phyloP scores from a whole-genome alignment of 2,329 filamentous ascomycete genomes.

The Akanthomyces uredinophilus region DNA sequence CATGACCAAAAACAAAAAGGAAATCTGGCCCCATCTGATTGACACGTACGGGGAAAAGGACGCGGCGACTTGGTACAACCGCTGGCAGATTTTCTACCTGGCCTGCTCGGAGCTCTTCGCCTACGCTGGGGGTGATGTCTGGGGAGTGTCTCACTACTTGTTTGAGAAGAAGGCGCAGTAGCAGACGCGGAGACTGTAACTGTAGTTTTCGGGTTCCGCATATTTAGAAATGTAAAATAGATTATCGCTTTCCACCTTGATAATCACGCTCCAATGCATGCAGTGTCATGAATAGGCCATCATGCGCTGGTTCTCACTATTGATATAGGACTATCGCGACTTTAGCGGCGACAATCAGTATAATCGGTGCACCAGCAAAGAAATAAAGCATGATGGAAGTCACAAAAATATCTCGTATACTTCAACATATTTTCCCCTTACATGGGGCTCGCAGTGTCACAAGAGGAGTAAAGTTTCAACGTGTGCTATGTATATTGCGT shows the following conservation, averaged over 20 bases:
- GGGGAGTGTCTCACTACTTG: constrained; percentile 63
- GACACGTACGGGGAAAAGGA: constrained; percentile 61
- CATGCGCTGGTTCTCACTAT: too few relatives aligned
- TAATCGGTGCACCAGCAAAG: too few relatives aligned
- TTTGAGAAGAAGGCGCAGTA: constrained; percentile 49
- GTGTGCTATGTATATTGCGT: background rate
- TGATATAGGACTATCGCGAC: too few relatives aligned
- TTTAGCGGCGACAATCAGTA: too few relatives aligned
- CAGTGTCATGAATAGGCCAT: too few relatives aligned
- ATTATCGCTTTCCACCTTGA: background rate
- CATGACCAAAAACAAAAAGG: constrained; percentile 53
- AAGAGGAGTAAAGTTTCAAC: background rate
- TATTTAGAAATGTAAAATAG: background rate
- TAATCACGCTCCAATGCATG: too few relatives aligned
- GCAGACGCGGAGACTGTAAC: background rate
- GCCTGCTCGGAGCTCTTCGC: constrained; percentile 66
- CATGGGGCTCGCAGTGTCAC: too few relatives aligned
- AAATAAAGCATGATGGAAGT: too few relatives aligned
- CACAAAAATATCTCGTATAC: too few relatives aligned
- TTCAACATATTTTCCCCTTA: too few relatives aligned
- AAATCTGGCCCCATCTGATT: constrained; percentile 58
- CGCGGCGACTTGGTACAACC: constrained; percentile 58
- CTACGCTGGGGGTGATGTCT: constrained; percentile 59
- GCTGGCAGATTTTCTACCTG: constrained; percentile 70
- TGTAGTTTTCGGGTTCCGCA: background rate